phyloP scores from a whole-genome alignment of 257 asterid genomes.

The Lycium ferocissimum region DNA sequence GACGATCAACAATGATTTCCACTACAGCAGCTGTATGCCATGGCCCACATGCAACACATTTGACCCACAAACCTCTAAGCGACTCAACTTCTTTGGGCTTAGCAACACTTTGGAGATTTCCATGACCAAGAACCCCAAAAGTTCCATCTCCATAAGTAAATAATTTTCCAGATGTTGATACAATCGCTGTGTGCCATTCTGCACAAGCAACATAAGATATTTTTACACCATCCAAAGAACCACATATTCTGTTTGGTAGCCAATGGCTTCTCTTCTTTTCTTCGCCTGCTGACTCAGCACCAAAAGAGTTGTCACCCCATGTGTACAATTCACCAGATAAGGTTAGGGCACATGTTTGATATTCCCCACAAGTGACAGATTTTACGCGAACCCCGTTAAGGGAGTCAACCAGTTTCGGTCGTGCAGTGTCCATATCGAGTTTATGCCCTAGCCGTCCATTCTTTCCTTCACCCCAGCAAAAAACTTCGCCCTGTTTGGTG shows the following conservation, averaged over 20 bases:
- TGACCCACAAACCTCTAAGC: constrained; percentile 46
- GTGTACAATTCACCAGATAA: constrained; percentile 50
- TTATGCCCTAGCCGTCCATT: constrained; percentile 58
- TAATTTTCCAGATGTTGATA: constrained; percentile 48
- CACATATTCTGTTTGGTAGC: constrained; percentile 51
- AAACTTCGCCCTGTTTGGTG: constrained; percentile 58
- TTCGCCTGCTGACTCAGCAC: constrained; percentile 36
- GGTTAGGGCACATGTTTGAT: constrained; percentile 53
- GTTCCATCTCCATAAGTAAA: constrained; percentile 60
- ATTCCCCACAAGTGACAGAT: constrained; percentile 52
- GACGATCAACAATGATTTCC: constrained; percentile 41
- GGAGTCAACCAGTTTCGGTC: constrained; percentile 48
- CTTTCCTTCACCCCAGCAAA: constrained; percentile 60
- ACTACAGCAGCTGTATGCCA: constrained; percentile 67
- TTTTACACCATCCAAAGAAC: constrained; percentile 44
- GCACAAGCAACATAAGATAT: constrained; percentile 54
- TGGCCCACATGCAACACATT: constrained; percentile 58
- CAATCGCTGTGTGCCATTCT: constrained; percentile 58
- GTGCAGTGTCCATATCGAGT: constrained; percentile 41
- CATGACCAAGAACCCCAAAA: constrained; percentile 65
- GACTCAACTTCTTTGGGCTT: constrained; percentile 58
- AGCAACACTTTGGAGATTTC: constrained; percentile 43
- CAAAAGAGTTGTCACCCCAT: constrained; percentile 48
- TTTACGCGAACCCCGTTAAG: constrained; percentile 39
- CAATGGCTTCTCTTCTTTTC: constrained; percentile 43